Evolutionary conservation across 176 grass and related monocot species (phyloP).

Genomic region (Microstegium vimineum): DNA sequence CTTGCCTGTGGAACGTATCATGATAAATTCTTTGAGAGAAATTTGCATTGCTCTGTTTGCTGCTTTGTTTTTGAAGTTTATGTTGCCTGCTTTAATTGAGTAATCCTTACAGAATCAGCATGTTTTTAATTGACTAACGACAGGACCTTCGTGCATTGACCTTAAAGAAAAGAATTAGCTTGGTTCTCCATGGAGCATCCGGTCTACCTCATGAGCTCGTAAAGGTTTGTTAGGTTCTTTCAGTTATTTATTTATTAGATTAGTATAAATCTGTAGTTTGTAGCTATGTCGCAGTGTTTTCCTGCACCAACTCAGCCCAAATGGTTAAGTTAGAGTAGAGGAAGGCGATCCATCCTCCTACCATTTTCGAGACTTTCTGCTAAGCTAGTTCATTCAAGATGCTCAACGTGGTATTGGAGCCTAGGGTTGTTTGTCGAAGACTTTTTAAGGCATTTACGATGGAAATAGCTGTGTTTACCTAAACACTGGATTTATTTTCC

Average conservation of each 20-base stretch:
- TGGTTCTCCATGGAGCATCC: slow-evolving; percentile 98
- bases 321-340: not conserved
- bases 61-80: not conserved
- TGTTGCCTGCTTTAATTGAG: not conserved
- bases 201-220: slow-evolving; percentile 63
- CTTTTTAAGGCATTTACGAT: not conserved
- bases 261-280: not conserved
- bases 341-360: not conserved
- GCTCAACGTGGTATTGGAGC: not conserved
- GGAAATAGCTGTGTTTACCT: no score
- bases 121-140: not conserved
- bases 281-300: not conserved
- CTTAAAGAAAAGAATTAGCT: slow-evolving; percentile 62
- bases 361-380: not conserved
- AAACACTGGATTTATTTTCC: no score
- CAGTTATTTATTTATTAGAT: not conserved
- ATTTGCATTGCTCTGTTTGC: not conserved
- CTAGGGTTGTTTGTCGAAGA: not conserved
- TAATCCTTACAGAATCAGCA: not conserved
- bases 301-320: not conserved
- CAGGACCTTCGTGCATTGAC: slow-evolving; percentile 79
- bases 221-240: slow-evolving; percentile 47
- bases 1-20: not conserved
- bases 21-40: not conserved
- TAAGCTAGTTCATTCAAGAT: not conserved